Base-by-base conservation (phyloP, 202 grass and related monocot genomes). In the Carex arenaria region DNA sequence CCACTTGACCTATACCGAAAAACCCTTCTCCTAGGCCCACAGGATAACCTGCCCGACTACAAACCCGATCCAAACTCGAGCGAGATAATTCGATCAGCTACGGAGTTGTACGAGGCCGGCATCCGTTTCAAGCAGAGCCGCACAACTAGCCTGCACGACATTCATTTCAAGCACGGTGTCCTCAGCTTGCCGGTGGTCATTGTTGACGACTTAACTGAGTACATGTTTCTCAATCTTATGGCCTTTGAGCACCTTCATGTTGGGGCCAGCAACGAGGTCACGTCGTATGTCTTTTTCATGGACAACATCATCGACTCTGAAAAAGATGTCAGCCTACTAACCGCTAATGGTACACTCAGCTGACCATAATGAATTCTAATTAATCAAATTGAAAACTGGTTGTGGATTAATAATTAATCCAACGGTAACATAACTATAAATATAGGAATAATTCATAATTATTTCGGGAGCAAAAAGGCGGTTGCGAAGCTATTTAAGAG, bases 251-350 rank as follows among this genome's bases (percentile, higher is more conserved):
- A 90, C 13, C 86, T 95, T 31, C 93, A 95, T 77, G 86, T 85
- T 5, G 90, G 93, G 26, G 86, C 90, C 2, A 90, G 93, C 4
- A 92, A 90, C 62, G 90, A 95, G 36, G 84, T 92, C 4, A 95
- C 90, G 0, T 89, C 90, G 0, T 92, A 90, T 49, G 64, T 92
- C n/a, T 95, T 90, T 84, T 97, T 97, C 90, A 97, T 97, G 94
- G 91, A 97, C 78, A 97, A 89, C 85, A 94, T 97, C 82, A 90
- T 94, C 73, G 90, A 97, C 67, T 92, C 88, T 0, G 83, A 88
- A 51, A 92, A 90, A 84, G 94, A 97, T 78, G 91, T 97, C 7
- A 93, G 84, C 77, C 83, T 97, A 83, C 89, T 97, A 6, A 87
- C 71, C 80, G 82, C 90, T 7, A 90, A 83, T 64, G 94, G 91